phyloP scores from a whole-genome alignment of 202 grass and related monocot genomes.

The Panicum hallii region DNA sequence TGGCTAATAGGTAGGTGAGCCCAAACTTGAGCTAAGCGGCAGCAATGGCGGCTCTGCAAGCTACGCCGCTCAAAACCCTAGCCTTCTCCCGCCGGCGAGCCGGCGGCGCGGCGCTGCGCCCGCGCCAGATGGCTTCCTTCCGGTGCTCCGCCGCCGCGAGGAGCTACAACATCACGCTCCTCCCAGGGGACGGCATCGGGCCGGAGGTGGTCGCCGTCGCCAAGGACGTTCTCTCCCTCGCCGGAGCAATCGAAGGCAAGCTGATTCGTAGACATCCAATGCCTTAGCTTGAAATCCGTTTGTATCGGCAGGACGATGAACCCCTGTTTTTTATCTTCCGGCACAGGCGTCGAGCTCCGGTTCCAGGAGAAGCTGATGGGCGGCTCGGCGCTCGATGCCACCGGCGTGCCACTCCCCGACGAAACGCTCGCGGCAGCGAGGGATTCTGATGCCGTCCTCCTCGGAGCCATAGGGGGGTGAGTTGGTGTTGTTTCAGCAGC shows the following conservation, averaged over 20 bases:
- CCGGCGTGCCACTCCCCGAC: slow-evolving; percentile 70
- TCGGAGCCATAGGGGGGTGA: slow-evolving; percentile 79
- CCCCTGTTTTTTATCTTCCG: background rate
- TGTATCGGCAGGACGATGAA: background rate
- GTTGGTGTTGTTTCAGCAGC: slow-evolving; percentile 20
- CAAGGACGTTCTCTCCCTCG: slow-evolving; percentile 79
- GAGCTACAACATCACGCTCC: slow-evolving; percentile 80
- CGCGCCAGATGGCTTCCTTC: slow-evolving; percentile 5
- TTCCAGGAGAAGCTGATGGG: slow-evolving; percentile 81
- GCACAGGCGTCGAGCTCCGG: slow-evolving; percentile 65
- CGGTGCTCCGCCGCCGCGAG: slow-evolving; percentile 48
- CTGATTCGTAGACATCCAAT: background rate
- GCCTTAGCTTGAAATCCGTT: background rate
- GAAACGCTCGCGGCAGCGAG: slow-evolving; percentile 61
- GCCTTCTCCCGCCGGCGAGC: slow-evolving; percentile 7
- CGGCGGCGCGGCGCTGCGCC: background rate
- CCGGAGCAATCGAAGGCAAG: slow-evolving; percentile 70
- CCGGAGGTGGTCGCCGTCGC: slow-evolving; percentile 91
- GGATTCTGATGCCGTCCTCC: slow-evolving; percentile 70
- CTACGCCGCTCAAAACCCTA: slow-evolving; percentile 54
- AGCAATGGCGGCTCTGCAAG: slow-evolving; percentile 47
- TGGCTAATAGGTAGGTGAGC: background rate
- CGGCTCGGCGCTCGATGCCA: slow-evolving; percentile 60
- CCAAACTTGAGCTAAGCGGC: background rate
- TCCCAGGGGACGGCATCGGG: slow-evolving; percentile 95